Evolutionary conservation across 1,139 yeast genomes (phyloP).

Genomic region (Taiozyma sp.): DNA sequence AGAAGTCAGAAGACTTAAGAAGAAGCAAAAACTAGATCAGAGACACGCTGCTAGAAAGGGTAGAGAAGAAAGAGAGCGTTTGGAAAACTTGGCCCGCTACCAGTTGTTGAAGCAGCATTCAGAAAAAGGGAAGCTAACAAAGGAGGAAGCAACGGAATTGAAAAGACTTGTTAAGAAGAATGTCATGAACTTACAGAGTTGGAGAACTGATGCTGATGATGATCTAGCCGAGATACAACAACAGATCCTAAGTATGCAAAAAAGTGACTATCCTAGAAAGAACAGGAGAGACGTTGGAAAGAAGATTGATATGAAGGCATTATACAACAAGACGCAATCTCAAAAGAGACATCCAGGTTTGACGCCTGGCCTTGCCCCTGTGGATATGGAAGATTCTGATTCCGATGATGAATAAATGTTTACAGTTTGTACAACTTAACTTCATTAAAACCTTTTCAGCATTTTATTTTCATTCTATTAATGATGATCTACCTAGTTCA

Average conservation of each 20-base stretch:
- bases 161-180: slow-evolving; percentile 45
- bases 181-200: slow-evolving; percentile 38
- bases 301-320: slow-evolving; percentile 13
- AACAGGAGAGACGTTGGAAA: slow-evolving; percentile 24
- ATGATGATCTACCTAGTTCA: slow-evolving; percentile 36
- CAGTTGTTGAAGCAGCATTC: slow-evolving; percentile 42
- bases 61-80: slow-evolving; percentile 33
- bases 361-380: slow-evolving; percentile 92
- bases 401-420: slow-evolving; percentile 26
- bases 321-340: slow-evolving; percentile 20
- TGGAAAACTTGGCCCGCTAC: slow-evolving; percentile 46
- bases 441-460: neutral
- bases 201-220: slow-evolving; percentile 41
- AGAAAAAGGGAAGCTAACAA: slow-evolving; percentile 31
- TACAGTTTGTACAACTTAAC: neutral
- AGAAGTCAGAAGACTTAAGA: slow-evolving; percentile 30
- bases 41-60: slow-evolving; percentile 35
- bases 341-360: slow-evolving; percentile 53
- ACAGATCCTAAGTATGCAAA: slow-evolving; percentile 33
- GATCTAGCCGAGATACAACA: slow-evolving; percentile 41
- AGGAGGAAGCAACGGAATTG: slow-evolving; percentile 43
- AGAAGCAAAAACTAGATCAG: slow-evolving; percentile 35
- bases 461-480: slow-evolving; percentile 8
- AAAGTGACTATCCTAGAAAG: slow-evolving; percentile 21
- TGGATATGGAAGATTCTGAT: slow-evolving; percentile 50